Evolutionary conservation across 1,284 basidiomycete species (phyloP), one percentile per base, ranked within the genome.

Genomic region (Rhodotorula sp.): DNA sequence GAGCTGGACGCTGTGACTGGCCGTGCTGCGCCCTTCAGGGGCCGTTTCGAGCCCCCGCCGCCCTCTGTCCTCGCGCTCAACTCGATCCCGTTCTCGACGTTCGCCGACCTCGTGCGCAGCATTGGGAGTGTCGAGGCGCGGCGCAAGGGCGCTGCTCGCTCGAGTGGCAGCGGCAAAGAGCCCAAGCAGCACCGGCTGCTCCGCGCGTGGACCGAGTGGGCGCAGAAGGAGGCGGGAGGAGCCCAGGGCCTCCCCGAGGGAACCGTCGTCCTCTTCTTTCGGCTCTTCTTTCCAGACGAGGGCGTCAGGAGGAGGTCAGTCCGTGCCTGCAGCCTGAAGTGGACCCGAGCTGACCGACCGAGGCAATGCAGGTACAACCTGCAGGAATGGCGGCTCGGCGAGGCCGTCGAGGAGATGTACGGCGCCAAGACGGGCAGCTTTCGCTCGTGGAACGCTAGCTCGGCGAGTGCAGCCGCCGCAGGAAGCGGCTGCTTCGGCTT

Each of bases 251-350:
- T 67, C 21, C 68, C 73, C 9, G 44, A 41, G 14, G 72, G 74
- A 8, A 67, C 67, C 23, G 61, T 68, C 13, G 80, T 81, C 58
- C 74, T 81, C 34, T 70, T 91, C 46, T 88, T 93, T 77, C 86
- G 88, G 2, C 80, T 93, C 4, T 82, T 94, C n/a, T 93, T 93
- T 79, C 92, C 92, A 0, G 88, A 93, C 67, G 87, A 91, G 68
- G 91, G 93, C 68, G 77, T 83, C 0, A 81, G 85, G 45, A 84
- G 92, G 34, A 34, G 34, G 34, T 45, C 88, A 88, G 78, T 75
- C 12, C 48, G 72, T 48, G 9, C 56, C 14, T 14, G 23, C 10
- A 13, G 17, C 14, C 3, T 21, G n/a, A 2, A 12, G 7, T 25
- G 2, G 12, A n/a, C 17, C 5, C n/a, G 10, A 13, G 44, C 54